Evolutionary conservation across 2,329 filamentous ascomycete genomes (phyloP).

Genomic region (Verticillium isaacii): DNA sequence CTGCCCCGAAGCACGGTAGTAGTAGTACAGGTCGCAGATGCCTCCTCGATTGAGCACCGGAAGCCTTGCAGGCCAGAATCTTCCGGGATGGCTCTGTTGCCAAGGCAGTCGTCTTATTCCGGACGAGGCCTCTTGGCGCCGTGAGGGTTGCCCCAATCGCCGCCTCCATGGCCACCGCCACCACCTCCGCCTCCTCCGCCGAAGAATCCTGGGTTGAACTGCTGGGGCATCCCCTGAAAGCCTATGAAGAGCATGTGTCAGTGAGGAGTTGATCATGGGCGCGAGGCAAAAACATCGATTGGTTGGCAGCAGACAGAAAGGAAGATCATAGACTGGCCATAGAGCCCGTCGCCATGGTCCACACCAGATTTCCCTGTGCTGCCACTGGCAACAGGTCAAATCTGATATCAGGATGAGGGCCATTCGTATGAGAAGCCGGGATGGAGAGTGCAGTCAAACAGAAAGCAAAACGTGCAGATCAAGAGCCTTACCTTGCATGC

Average conservation of each 20-base stretch:
- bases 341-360: neutral
- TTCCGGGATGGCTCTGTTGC: neutral
- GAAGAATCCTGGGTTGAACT: slow-evolving; percentile 74
- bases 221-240: slow-evolving; percentile 64
- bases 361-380: neutral
- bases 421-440: neutral
- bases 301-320: neutral
- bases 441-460: neutral
- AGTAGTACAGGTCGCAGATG: neutral
- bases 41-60: neutral
- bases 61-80: neutral
- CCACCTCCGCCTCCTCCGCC: slow-evolving; percentile 45
- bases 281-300: neutral
- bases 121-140: slow-evolving; percentile 75
- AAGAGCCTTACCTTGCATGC: slow-evolving; percentile 48
- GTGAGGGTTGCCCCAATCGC: slow-evolving; percentile 75
- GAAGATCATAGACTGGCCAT: neutral
- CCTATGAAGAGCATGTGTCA: slow-evolving; percentile 31
- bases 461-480: neutral
- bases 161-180: slow-evolving; percentile 30
- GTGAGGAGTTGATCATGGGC: neutral
- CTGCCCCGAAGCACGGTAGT: neutral
- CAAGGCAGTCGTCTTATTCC: slow-evolving; percentile 38
- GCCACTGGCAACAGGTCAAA: neutral
- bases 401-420: too few species aligned